Percentiles rank a stretch among this genome's conserved stretches.
These are phyloP conservation scores for Auricularia sp. DNA, from an alignment of 768 basidiomycete species.

Conservation along the genomic window DNA sequence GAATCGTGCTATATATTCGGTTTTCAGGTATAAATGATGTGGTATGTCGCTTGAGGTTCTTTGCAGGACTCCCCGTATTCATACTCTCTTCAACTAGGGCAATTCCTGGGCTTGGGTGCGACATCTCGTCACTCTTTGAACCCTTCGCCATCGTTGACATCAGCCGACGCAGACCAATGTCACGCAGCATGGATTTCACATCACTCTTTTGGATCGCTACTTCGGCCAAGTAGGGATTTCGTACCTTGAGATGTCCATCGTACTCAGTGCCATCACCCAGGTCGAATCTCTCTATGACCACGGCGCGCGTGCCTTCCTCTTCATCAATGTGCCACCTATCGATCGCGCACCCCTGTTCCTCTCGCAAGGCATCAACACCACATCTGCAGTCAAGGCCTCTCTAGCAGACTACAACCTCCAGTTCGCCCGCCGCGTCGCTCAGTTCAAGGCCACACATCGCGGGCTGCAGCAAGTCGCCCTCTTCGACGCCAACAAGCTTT, in stretches of 20 bases:
- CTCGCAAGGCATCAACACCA: slow-evolving; percentile 23
- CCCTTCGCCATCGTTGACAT: neutral
- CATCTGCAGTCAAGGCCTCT: slow-evolving; percentile 20
- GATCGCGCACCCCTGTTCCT: slow-evolving; percentile 31
- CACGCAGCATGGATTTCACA: slow-evolving; percentile 24
- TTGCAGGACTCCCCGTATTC: neutral
- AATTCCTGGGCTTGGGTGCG: slow-evolving; percentile 39
- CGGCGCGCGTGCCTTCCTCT: slow-evolving; percentile 31
- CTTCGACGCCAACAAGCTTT: slow-evolving; percentile 48
- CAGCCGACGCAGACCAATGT: slow-evolving; percentile 20
- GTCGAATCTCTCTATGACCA: slow-evolving; percentile 36
- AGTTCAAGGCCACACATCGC: slow-evolving; percentile 32
- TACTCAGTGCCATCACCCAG: slow-evolving; percentile 14
- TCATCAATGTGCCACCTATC: slow-evolving; percentile 29
- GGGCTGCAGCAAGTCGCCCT: slow-evolving; percentile 36
- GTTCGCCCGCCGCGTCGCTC: slow-evolving; percentile 26
- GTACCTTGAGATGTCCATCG: neutral
- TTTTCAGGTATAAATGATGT: neutral
- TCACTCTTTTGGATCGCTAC: slow-evolving; percentile 21
- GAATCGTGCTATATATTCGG: neutral
- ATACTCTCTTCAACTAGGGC: slow-evolving; percentile 22
- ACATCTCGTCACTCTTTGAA: neutral
- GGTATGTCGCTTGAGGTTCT: neutral
- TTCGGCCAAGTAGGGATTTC: slow-evolving; percentile 20
- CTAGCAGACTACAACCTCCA: slow-evolving; percentile 43